phyloP scores from a whole-genome alignment of 2,329 filamentous ascomycete species.

The Talaromyces sp. region DNA sequence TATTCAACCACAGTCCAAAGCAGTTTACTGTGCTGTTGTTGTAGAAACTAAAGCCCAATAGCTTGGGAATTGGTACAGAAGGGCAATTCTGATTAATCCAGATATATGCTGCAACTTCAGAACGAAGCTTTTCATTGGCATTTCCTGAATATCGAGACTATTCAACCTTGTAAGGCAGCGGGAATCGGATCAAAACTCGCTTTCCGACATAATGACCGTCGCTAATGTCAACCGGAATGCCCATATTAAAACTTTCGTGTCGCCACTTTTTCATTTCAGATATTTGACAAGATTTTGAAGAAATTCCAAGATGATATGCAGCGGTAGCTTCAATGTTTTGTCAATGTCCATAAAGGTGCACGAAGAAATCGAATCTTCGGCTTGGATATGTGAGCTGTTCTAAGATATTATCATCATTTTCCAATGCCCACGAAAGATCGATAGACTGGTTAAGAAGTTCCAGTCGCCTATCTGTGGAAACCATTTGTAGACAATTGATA shows the following conservation, averaged over 20 bases:
- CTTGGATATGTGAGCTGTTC: conserved; percentile 14
- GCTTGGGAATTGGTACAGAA: conserved; percentile 28
- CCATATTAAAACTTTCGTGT: conserved; percentile 17
- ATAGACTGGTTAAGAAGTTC: background rate
- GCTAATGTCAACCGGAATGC: conserved; percentile 2
- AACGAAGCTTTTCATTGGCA: conserved; percentile 39
- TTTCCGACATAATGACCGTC: conserved; percentile 13
- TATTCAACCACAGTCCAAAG: background rate
- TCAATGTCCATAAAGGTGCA: conserved; percentile 13
- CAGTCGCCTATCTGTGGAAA: background rate
- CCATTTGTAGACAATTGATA: background rate
- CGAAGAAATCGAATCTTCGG: conserved; percentile 17
- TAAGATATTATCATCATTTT: conserved; percentile 9
- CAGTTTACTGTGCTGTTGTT: conserved; percentile 19
- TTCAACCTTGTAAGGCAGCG: conserved; percentile 27
- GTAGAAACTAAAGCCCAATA: conserved; percentile 31
- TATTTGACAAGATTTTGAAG: conserved; percentile 11
- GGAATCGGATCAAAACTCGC: conserved; percentile 18
- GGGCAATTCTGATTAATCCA: conserved; percentile 36
- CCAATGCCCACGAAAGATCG: background rate
- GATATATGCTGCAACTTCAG: conserved; percentile 36
- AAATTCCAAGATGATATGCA: conserved; percentile 22
- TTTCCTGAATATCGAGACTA: conserved; percentile 34
- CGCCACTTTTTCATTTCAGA: conserved; percentile 15
- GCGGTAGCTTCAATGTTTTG: conserved; percentile 20